Conservation (phyloP, 202 grass and related monocot genomes). For the Zoysia matrella region DNA sequence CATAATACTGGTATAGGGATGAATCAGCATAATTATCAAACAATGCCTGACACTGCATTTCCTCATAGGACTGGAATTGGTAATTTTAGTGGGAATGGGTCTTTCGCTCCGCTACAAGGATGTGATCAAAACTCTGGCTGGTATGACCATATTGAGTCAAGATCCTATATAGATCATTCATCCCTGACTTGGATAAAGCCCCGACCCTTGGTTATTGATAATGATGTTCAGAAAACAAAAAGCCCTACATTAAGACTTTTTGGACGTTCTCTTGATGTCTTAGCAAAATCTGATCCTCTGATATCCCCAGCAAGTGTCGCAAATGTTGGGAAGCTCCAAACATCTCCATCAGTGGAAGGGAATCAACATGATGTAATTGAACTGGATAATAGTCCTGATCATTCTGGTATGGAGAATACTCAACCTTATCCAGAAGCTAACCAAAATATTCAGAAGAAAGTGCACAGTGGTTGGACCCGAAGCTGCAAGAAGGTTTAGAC, state of each 20-base stretch:
- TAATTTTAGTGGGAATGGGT: slow-evolving; percentile 42
- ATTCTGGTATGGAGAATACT: slow-evolving; percentile 53
- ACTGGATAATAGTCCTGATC: slow-evolving; percentile 44
- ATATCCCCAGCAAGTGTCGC: slow-evolving; percentile 45
- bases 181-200: slow-evolving; percentile 37
- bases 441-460: slow-evolving; percentile 61
- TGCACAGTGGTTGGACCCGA: slow-evolving; percentile 62
- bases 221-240: slow-evolving; percentile 55
- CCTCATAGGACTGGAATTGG: slow-evolving; percentile 40
- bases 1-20: slow-evolving; percentile 34
- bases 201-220: slow-evolving; percentile 42
- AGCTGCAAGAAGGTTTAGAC: slow-evolving; percentile 85
- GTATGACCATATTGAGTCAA: slow-evolving; percentile 38
- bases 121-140: slow-evolving; percentile 52
- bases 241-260: slow-evolving; percentile 55
- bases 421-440: slow-evolving; percentile 41
- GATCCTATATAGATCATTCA: slow-evolving; percentile 42
- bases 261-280: slow-evolving; percentile 47
- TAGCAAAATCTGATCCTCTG: slow-evolving; percentile 42
- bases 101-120: slow-evolving; percentile 45
- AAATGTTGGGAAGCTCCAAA: slow-evolving; percentile 31
- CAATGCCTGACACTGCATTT: slow-evolving; percentile 14
- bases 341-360: slow-evolving; percentile 7
- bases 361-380: slow-evolving; percentile 24
- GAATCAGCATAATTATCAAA: slow-evolving; percentile 28